Base-by-base conservation (phyloP, 2,329 filamentous ascomycete genomes). In the Passalora sequoiae region DNA sequence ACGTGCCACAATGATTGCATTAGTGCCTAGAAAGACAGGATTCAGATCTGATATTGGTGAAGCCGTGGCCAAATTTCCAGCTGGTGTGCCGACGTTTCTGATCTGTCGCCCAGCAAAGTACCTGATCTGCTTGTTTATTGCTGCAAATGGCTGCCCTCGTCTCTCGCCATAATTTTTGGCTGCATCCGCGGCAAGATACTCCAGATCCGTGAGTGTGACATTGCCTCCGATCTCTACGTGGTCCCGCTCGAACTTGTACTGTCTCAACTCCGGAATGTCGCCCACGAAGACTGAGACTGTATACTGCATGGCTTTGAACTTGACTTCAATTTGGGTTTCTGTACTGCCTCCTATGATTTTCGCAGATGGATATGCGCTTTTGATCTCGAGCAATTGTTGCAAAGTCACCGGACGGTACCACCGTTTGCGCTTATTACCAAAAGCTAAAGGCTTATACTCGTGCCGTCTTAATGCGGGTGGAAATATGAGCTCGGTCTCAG, bases 1-100 rank as follows among this genome's bases (percentile, higher is more conserved):
- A 62, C 85, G 92, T 4, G 89, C 87, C 15, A 96, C 73, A 4
- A 97, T 67, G 0, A 84, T 80, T 1, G 88, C 84, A 53, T 91
- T 87, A 1, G 88, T 84, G 3, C 88, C 89, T 63, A 96, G 85
- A 38, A 98, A 82, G 0, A 96, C 88, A 0, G 92, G 92, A 59
- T 97, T 98, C 32, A 98, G 69, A 69, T 98, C 92, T 0, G 91
- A 96, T 33, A 97, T 98, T 0, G 92, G 92, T 17, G 89, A 95
- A 1, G 92, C 92, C 0, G 92, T 98, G 1, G 85, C 89, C 22
- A 98, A 68, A 59, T 97, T 98, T 31, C 92, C 92, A 0, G 92
- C 92, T 1, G 89, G 91, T 0, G 92, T 96, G 21, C 91, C 92
- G n/a, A 96, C 91, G 59, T 97, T 98, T 56, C 92, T 79, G 60